Percentiles rank a stretch among this genome's conserved stretches.
Evolutionary conservation across 768 basidiomycete species (phyloP).

Genomic region (Tephrocybe sp.): DNA sequence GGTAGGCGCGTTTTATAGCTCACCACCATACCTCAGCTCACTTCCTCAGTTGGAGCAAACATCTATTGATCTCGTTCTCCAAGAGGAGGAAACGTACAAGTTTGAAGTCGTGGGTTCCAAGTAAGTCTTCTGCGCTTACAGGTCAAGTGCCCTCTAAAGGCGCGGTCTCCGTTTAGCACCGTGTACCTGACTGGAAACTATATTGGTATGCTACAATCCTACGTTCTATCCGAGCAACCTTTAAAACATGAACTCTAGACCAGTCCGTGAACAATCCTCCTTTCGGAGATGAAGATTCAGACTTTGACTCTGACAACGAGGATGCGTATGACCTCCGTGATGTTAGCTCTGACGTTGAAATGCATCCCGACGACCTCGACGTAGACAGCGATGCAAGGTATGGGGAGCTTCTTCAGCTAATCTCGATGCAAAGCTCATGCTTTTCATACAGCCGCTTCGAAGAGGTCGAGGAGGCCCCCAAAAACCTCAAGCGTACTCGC

Average conservation of each 20-base stretch:
- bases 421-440: neutral
- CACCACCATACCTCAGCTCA: neutral
- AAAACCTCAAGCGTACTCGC: slow-evolving; percentile 66
- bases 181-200: slow-evolving; percentile 85
- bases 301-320: slow-evolving; percentile 48
- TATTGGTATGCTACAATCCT: slow-evolving; percentile 46
- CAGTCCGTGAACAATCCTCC: slow-evolving; percentile 51
- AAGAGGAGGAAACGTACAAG: slow-evolving; percentile 59
- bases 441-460: slow-evolving; percentile 61
- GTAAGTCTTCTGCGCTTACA: slow-evolving; percentile 33
- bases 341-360: slow-evolving; percentile 81
- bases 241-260: slow-evolving; percentile 32
- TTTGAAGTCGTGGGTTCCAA: slow-evolving; percentile 83
- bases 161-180: slow-evolving; percentile 35
- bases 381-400: slow-evolving; percentile 56
- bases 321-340: slow-evolving; percentile 62
- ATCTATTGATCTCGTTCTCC: slow-evolving; percentile 65
- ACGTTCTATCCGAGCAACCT: neutral
- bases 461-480: slow-evolving; percentile 52
- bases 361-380: slow-evolving; percentile 59
- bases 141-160: neutral
- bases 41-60: slow-evolving; percentile 70
- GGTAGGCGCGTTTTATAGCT: slow-evolving; percentile 37
- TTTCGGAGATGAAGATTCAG: slow-evolving; percentile 34
- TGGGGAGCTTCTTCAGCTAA: slow-evolving; percentile 12